Evolutionary conservation across 1,284 basidiomycete genomes (phyloP), one percentile per base, ranked within the genome.

Genomic region (Ceratobasidium theobromae): DNA sequence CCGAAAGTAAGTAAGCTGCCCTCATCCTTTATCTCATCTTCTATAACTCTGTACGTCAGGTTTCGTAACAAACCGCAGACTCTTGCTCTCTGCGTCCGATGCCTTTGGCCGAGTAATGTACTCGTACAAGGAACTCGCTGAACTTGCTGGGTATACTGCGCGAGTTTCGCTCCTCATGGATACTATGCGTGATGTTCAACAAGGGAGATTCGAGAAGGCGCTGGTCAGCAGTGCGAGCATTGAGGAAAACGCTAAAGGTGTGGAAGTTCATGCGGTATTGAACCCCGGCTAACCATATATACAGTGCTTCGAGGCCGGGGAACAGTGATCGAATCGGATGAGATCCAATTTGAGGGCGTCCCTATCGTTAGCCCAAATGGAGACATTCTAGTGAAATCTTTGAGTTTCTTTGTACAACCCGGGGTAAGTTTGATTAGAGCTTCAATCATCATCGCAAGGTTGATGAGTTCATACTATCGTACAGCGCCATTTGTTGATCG

Each of bases 291-390:
- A 16, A 48, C 35, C 53, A 40, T 60, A 55, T 27, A 23, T 62
- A 9, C 72, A 94, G 93, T 97, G 64, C 81, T 98, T 30, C 81
- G 83, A 69, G 86, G 89, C 4, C 84, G 91, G 38, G 96, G 96
- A 1, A 78, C 86, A 71, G 81, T 97, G 40, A 81, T 93, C 41
- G 86, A 91, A 71, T 90, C 91, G 0, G 77, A 79, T 65, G 89
- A 93, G 69, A 97, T 99, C 73, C 82, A 87, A 53, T 98, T 99
- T 72, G 89, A 95, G 72, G 82, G 89, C 68, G 96, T 99, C 0
- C 96, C 96, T 0, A 95, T 99, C 69, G 89, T 98, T 45, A 95
- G 93, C 9, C 96, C 96, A 1, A 98, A 97, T 72, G 96, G 96
- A 11, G 95, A 98, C 73, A 85, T 98, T 18, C 82, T 99, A 12